phyloP scores from a whole-genome alignment of 2,329 filamentous ascomycete species.

The Pseudogymnoascus sp. region DNA sequence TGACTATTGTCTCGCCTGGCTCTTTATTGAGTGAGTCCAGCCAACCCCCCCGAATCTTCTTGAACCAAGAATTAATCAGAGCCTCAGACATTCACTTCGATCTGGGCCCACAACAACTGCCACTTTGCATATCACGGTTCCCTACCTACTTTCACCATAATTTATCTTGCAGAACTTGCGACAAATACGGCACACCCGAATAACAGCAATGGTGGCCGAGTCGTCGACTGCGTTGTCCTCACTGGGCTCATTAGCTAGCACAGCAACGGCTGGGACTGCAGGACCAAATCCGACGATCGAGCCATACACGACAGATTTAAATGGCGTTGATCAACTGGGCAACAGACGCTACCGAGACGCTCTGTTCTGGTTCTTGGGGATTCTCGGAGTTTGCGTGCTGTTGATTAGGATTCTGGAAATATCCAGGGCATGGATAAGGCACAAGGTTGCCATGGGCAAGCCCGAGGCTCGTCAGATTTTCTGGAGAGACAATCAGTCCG shows the following conservation, averaged over 20 bases:
- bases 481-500: conserved; percentile 50
- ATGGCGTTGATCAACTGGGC: conserved; percentile 50
- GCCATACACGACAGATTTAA: conserved; percentile 47
- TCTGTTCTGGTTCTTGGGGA: conserved; percentile 54
- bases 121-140: background rate
- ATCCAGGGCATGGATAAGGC: conserved; percentile 47
- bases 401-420: conserved; percentile 46
- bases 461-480: conserved; percentile 46
- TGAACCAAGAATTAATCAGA: background rate
- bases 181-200: background rate
- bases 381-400: conserved; percentile 46
- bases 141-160: background rate
- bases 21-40: background rate
- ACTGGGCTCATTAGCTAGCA: background rate
- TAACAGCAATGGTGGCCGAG: background rate
- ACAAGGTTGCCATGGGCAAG: conserved; percentile 49
- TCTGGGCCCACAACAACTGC: background rate
- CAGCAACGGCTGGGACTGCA: conserved; percentile 11
- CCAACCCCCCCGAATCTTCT: conserved; percentile 1
- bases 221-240: background rate
- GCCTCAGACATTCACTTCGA: background rate
- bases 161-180: background rate
- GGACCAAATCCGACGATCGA: conserved; percentile 41
- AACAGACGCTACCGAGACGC: conserved; percentile 50
- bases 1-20: background rate